These are phyloP conservation scores for Cryptococcus sp. DNA, from an alignment of 1,284 basidiomycete genomes.

Conservation along the genomic window DNA sequence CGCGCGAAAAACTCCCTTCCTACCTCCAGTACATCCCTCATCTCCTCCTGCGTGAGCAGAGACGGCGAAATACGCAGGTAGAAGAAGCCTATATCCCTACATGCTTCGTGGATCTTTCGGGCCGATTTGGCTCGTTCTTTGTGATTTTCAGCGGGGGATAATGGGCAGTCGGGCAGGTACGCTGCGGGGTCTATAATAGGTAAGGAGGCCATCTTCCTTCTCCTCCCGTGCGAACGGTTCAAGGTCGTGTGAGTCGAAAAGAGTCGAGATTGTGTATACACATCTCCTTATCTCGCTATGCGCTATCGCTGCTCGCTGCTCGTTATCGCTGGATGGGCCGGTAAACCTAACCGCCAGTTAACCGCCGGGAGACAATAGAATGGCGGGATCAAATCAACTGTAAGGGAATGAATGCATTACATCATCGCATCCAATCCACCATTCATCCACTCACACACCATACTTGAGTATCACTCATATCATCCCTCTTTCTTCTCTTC, in stretches of 20 bases:
- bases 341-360: too few species aligned
- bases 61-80: slow-evolving; percentile 68
- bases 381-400: too few species aligned
- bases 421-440: too few species aligned
- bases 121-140: slow-evolving; percentile 57
- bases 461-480: too few species aligned
- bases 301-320: not conserved
- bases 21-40: slow-evolving; percentile 65
- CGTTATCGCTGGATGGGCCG: too few species aligned
- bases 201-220: slow-evolving; percentile 19
- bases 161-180: slow-evolving; percentile 25
- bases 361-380: too few species aligned
- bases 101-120: slow-evolving; percentile 68
- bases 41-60: slow-evolving; percentile 61
- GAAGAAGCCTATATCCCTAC: slow-evolving; percentile 79
- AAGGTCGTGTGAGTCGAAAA: not conserved
- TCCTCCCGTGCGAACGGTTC: not conserved
- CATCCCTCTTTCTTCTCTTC: too few species aligned
- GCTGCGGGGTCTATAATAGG: slow-evolving; percentile 50
- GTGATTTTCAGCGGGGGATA: slow-evolving; percentile 2
- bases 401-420: too few species aligned
- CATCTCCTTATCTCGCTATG: not conserved
- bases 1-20: slow-evolving; percentile 71
- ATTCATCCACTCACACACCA: too few species aligned
- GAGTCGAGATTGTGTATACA: not conserved